Conservation (phyloP, 768 basidiomycete genomes). For the Clitopilus passeckerianus region DNA sequence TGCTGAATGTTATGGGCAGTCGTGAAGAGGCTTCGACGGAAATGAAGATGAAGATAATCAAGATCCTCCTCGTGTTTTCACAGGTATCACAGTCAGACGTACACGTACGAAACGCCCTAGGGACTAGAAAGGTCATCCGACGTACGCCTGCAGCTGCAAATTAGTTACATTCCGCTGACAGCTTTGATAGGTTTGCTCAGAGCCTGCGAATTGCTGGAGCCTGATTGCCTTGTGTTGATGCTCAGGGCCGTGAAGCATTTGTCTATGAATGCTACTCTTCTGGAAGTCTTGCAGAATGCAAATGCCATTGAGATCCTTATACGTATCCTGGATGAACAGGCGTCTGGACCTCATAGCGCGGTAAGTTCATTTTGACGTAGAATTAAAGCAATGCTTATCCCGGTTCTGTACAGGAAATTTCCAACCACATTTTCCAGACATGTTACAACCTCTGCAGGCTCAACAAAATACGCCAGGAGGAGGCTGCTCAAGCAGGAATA, state of each 20-base stretch:
- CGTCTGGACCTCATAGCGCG: constrained; percentile 72
- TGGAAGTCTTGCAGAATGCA: constrained; percentile 94
- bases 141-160: constrained; percentile 47
- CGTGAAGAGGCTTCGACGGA: constrained; percentile 60
- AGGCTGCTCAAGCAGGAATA: constrained; percentile 93
- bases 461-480: constrained; percentile 93
- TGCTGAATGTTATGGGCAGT: constrained; percentile 83
- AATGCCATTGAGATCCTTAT: constrained; percentile 93
- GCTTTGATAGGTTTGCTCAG: constrained; percentile 65
- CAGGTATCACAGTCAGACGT: constrained; percentile 96
- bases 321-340: constrained; percentile 75
- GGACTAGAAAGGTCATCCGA: constrained; percentile 82
- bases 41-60: constrained; percentile 86
- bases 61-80: constrained; percentile 86
- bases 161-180: not conserved
- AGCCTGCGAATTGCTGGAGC: constrained; percentile 81
- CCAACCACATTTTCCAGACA: constrained; percentile 95
- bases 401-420: constrained; percentile 68
- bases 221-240: constrained; percentile 84
- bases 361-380: constrained; percentile 37
- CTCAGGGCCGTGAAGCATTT: constrained; percentile 95
- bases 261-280: constrained; percentile 85
- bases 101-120: constrained; percentile 89
- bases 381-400: constrained; percentile 2
- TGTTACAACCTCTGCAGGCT: constrained; percentile 95